Conservation (phyloP, 1,284 basidiomycete genomes). For the Kwoniella shivajii region DNA sequence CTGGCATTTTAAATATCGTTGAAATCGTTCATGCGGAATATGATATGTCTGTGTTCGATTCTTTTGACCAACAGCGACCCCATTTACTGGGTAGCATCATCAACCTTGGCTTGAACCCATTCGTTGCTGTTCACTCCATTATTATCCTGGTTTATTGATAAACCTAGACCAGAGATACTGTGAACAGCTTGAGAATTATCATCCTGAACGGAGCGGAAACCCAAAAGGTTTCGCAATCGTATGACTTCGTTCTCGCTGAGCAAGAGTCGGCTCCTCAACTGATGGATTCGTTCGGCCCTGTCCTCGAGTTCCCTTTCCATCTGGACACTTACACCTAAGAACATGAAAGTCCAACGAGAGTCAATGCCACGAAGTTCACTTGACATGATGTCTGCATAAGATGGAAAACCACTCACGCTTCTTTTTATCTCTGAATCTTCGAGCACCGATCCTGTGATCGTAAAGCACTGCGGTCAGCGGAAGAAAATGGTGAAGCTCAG, state of each 20-base stretch:
- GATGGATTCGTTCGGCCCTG: no score
- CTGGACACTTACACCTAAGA: slow-evolving; percentile 16
- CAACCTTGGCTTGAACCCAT: not conserved
- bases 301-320: no score
- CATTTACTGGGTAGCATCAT: not conserved
- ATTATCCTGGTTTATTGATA: slow-evolving; percentile 10
- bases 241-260: slow-evolving; percentile 39
- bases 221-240: no score
- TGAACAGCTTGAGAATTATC: not conserved
- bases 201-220: slow-evolving; percentile 17
- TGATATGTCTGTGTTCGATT: not conserved
- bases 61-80: not conserved
- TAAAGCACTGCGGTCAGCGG: no score
- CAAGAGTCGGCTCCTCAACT: no score
- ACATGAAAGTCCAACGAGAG: not conserved
- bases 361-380: not conserved
- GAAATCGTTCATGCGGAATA: no score
- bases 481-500: no score
- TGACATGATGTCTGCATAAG: not conserved
- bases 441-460: slow-evolving; percentile 39
- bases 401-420: slow-evolving; percentile 36
- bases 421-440: slow-evolving; percentile 48
- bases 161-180: slow-evolving; percentile 13
- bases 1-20: no score
- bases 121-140: slow-evolving; percentile 2